phyloP scores from a whole-genome alignment of 257 asterid species.

The Echites panduratus region DNA sequence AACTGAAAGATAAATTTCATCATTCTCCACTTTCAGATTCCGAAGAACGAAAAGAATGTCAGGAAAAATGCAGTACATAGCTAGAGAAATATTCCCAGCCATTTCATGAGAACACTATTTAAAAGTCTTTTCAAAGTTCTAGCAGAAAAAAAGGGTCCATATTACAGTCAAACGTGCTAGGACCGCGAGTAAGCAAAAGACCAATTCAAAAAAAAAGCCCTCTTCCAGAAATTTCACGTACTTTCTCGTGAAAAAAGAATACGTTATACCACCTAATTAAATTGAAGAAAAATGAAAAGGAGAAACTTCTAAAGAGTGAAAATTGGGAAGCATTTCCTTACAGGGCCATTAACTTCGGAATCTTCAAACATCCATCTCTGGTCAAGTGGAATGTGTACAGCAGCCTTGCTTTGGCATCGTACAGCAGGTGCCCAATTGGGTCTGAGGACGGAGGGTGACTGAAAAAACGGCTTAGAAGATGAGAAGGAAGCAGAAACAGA shows the following conservation, averaged over 20 bases:
- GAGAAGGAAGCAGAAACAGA: conserved; percentile 30
- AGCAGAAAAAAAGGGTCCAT: background rate
- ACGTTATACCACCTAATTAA: background rate
- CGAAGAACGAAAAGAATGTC: background rate
- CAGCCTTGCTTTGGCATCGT: conserved; percentile 49
- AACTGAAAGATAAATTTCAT: background rate
- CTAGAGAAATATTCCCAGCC: background rate
- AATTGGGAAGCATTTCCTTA: conserved; percentile 17
- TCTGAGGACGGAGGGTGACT: conserved; percentile 4
- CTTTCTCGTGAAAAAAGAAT: background rate
- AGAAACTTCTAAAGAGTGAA: background rate
- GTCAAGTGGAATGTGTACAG: conserved; percentile 44
- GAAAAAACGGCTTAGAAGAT: conserved; percentile 33
- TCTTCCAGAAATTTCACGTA: background rate
- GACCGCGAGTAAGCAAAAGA: background rate
- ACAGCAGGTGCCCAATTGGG: conserved; percentile 29
- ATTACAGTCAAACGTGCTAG: background rate
- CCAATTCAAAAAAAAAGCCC: background rate
- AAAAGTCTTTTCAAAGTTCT: background rate
- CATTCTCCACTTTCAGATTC: background rate
- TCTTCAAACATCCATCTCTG: conserved; percentile 91
- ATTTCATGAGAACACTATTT: background rate
- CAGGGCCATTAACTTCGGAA: conserved; percentile 59
- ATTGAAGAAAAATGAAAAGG: background rate
- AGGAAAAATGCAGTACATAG: background rate